Evolutionary conservation across 169 alveolate genomes (phyloP).

Genomic region (Theileria sp.): DNA sequence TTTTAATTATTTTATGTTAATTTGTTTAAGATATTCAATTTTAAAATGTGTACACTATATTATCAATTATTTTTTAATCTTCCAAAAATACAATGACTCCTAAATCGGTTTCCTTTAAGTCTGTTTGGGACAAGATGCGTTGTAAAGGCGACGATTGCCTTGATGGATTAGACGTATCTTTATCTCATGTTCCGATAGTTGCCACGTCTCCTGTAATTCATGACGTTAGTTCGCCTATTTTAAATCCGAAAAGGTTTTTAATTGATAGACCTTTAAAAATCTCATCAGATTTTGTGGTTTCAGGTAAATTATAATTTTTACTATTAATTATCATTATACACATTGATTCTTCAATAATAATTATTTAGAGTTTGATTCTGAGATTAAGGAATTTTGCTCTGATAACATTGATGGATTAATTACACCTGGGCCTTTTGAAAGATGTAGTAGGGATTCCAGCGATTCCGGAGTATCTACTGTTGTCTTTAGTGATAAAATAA

Average conservation of each 20-base stretch:
- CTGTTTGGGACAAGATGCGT: constrained; percentile 50
- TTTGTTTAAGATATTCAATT: not conserved
- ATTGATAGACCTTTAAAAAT: constrained; percentile 9
- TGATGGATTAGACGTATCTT: constrained; percentile 22
- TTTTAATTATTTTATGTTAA: not conserved
- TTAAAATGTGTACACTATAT: not conserved
- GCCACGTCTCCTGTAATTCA: not conserved
- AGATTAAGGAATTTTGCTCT: not conserved
- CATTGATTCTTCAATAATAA: not conserved
- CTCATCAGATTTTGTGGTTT: not conserved
- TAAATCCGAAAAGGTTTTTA: not conserved
- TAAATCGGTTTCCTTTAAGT: constrained; percentile 44
- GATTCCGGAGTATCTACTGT: not conserved
- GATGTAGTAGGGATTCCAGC: not conserved
- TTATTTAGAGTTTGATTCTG: not conserved
- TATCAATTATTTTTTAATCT: not conserved
- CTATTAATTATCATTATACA: not conserved
- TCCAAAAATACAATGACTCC: constrained; percentile 41
- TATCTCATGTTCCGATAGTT: constrained; percentile 35
- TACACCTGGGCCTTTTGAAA: not conserved
- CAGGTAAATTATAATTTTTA: not conserved
- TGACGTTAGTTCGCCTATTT: not conserved
- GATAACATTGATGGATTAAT: not conserved
- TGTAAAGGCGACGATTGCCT: constrained; percentile 17
- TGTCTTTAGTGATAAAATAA: not conserved